Conservation (phyloP, 495 filamentous ascomycete genomes). For the Lasiosphaeriaceae sp. region DNA sequence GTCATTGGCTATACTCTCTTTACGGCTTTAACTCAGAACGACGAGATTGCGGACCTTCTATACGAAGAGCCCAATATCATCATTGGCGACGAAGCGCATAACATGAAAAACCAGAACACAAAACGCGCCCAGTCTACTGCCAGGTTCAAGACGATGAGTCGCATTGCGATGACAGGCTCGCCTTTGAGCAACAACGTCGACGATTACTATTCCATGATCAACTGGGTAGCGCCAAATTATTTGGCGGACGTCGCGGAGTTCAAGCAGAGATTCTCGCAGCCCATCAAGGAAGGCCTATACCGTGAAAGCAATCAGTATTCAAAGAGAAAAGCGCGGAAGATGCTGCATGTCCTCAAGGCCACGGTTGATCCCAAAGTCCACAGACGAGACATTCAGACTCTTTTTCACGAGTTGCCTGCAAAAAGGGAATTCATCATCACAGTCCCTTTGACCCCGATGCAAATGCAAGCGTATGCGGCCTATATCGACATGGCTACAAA, state of each 20-base stretch:
- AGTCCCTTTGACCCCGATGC: constrained; percentile 64
- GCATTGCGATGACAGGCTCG: constrained; percentile 85
- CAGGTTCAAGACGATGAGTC: constrained; percentile 60
- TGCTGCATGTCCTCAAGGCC: constrained; percentile 64
- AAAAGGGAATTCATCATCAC: constrained; percentile 82
- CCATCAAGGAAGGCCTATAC: constrained; percentile 68
- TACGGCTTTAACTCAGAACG: constrained; percentile 26
- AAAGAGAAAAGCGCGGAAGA: constrained; percentile 56
- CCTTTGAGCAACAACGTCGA: constrained; percentile 77
- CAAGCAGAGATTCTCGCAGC: constrained; percentile 59
- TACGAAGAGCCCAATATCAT: constrained; percentile 64
- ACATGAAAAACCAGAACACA: constrained; percentile 60
- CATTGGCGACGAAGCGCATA: constrained; percentile 86
- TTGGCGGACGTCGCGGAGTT: constrained; percentile 67
- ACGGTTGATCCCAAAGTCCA: constrained; percentile 77
- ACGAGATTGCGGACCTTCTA: constrained; percentile 41
- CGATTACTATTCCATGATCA: constrained; percentile 82
- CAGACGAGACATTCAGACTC: constrained; percentile 63
- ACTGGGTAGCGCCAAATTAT: constrained; percentile 81
- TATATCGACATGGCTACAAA: constrained; percentile 43
- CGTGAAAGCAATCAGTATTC: constrained; percentile 54
- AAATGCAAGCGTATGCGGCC: constrained; percentile 57
- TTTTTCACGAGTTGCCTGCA: constrained; percentile 58
- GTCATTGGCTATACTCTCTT: constrained; percentile 73
- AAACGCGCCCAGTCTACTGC: constrained; percentile 49